A percentile compares a stretch with the other conserved stretches of the same genome.
phyloP scores from a whole-genome alignment of 331 rosid genomes.

The Dryas integrifolia region DNA sequence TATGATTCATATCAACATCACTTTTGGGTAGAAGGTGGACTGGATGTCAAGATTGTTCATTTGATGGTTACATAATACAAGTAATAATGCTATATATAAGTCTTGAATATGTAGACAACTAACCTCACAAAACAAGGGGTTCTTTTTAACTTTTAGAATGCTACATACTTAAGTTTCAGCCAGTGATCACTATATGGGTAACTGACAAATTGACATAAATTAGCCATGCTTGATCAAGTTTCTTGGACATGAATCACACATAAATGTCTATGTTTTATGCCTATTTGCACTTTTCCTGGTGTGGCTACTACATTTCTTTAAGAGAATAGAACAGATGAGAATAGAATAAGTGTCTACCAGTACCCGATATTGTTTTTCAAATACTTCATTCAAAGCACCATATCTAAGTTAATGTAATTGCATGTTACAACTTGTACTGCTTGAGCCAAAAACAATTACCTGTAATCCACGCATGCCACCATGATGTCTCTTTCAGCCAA shows the following conservation, averaged over 20 bases:
- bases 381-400: not conserved
- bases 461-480: constrained; percentile 90
- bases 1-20: constrained; percentile 10
- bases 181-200: not conserved
- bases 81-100: no score
- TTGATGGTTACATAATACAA: not conserved
- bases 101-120: not conserved
- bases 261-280: not conserved
- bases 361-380: not conserved
- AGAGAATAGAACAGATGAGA: not conserved
- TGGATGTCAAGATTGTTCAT: not conserved
- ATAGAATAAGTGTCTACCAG: not conserved
- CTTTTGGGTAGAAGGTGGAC: constrained; percentile 13
- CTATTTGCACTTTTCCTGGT: not conserved
- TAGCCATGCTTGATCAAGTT: not conserved
- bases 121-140: not conserved
- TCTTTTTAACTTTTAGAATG: not conserved
- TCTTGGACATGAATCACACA: not conserved
- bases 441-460: constrained; percentile 53
- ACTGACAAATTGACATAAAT: not conserved
- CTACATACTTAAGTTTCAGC: not conserved
- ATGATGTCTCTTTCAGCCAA: constrained; percentile 84
- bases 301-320: not conserved
- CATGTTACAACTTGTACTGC: constrained; percentile 11
- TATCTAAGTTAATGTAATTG: not conserved